Base-by-base conservation (phyloP, 352 stramenopile species). In the Thraustotheca clavata region DNA sequence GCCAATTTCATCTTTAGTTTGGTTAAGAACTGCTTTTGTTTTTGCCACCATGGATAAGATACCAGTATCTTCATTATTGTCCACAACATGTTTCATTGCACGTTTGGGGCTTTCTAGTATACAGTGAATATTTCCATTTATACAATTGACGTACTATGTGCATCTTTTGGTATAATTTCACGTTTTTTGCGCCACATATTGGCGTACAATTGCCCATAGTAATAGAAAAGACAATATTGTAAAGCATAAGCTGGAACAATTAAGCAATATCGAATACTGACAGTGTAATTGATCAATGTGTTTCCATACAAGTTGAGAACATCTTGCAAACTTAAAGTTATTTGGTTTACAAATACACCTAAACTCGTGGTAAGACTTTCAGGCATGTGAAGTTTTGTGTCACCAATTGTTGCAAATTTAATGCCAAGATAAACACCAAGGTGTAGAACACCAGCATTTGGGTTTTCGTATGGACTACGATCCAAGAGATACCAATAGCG, bases 401-500 rank as follows among this genome's bases (percentile, higher is more conserved):
- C n/a, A 54, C 57, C 57, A 35, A 43, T 43, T 24, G 88, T 74
- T 16, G 80, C 76, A 22, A 87, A 89, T 14, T 78, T 78, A 55
- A 89, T 87, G 2, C 76, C 84, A 20, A 71, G 71, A 67, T 88
- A 91, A 9, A 91, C 80, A 34, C 76, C 76, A 39, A 71, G 59
- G 59, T 91, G 82, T 40, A 91, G 70, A 32, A 75, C 82, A n/a
- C 80, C 82, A 22, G 80, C 84, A 69, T 89, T 89, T 2, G 82
- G 80, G 68, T 91, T 88, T 57, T 91, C 80, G 50, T 88, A 91
- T 60, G 82, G 82, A 61, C 86, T 88, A 49, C 79, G 74, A 60
- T 91, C 82, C 35, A 91, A 86, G 22, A 91, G 73, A 68, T 91
- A 91, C 82, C 82, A 91, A 69, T 89, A 88, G 6, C 79, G 74